phyloP scores from a whole-genome alignment of 306 rosid genomes.

The Rosa lucieae region DNA sequence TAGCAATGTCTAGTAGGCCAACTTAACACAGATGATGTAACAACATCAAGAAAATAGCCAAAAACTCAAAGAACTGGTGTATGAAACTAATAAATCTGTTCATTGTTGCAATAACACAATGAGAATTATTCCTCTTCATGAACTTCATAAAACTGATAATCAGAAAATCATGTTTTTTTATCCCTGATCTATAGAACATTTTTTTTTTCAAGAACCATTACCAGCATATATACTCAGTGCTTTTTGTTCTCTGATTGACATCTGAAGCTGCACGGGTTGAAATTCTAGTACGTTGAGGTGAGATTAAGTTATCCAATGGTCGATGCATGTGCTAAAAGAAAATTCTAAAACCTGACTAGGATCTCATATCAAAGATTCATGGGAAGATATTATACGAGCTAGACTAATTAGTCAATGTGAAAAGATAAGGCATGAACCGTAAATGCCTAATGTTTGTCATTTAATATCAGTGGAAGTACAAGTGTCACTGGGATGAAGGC shows the following conservation, averaged over 20 bases:
- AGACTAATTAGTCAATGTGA: conserved; percentile 7
- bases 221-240: background rate
- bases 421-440: background rate
- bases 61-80: background rate
- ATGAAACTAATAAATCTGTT: background rate
- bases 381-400: background rate
- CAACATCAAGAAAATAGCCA: conserved; percentile 1
- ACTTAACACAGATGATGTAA: background rate
- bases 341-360: conserved; percentile 10
- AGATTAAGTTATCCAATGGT: background rate
- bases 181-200: background rate
- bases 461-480: conserved; percentile 31
- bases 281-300: background rate
- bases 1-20: background rate
- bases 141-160: background rate
- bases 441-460: background rate
- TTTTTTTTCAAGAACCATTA: background rate
- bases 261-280: conserved; percentile 4
- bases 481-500: conserved; percentile 10
- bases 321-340: background rate
- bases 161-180: background rate
- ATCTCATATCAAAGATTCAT: conserved; percentile 4
- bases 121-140: background rate
- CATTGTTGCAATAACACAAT: background rate
- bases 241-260: background rate